Evolutionary conservation across 75 land plant genomes (phyloP), one percentile per base, ranked within the genome.

Genomic region (Pseudotsuga menziesii): DNA sequence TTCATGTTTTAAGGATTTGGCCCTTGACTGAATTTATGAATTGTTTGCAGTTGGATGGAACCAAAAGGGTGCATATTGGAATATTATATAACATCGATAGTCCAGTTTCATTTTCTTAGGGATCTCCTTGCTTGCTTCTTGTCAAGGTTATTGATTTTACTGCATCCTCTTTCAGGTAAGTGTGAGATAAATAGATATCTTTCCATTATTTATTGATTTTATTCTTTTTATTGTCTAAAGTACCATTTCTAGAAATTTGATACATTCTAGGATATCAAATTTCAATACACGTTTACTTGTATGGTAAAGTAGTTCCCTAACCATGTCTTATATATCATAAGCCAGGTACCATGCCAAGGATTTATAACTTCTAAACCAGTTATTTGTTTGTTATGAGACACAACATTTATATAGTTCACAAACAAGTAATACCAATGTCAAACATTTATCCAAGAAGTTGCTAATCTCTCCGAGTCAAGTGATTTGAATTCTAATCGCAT

Each of bases 61-160:
- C 98, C 44, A 85, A 85, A 72, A 86, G 67, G 77, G 98, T 83
- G 11, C 89, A 98, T n/a, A 19, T 97, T 32, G 98, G 92, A 17
- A 74, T 97, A 57, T 77, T 97, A 41, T 85, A 88, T 76, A 85
- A 78, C 81, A 72, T 80, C 12, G 73, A 75, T 52, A 25, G 19
- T 44, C n/a, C 41, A 41, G 57, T 36, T 64, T 70, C 81, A 73
- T 27, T 29, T 59, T 78, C 71, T 54, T 14, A 57, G 4, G 13
- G 56, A 54, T 67, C 76, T 56, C 64, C 83, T 77, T 74, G 79
- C 58, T 75, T 88, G 11, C 75, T 84, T 76, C 82, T 91, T 19
- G 73, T 72, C 26, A 82, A 91, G 72, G 64, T 76, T 39, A 83
- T 89, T 82, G 78, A 91, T 44, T 59, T 72, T 17, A 75, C 87